A percentile compares a stretch with the other conserved stretches of the same genome.
Conservation (phyloP, 257 asterid species). For the Lycium barbarum region DNA sequence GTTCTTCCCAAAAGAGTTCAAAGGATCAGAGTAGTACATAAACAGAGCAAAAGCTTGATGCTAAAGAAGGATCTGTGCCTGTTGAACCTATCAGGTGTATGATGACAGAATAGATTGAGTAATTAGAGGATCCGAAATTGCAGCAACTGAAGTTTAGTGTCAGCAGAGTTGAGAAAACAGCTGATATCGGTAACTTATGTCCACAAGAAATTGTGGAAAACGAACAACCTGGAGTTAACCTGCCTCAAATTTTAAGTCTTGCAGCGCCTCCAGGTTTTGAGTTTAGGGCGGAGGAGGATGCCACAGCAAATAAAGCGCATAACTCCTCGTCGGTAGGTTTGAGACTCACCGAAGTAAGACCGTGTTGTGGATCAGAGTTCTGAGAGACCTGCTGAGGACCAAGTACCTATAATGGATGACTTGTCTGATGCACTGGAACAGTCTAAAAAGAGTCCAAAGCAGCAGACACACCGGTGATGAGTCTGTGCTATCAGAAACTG, state of each 20-base stretch:
- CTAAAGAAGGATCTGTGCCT: slow-evolving; percentile 1
- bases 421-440: background rate
- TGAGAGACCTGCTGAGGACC: background rate
- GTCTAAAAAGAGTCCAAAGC: background rate
- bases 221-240: slow-evolving; percentile 27
- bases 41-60: slow-evolving; percentile 24
- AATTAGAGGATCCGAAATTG: background rate
- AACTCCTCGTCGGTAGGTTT: background rate
- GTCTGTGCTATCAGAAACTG: background rate
- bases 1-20: slow-evolving; percentile 5
- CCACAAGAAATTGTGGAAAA: slow-evolving; percentile 28
- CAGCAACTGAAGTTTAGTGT: slow-evolving; percentile 15
- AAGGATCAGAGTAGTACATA: background rate
- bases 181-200: slow-evolving; percentile 7
- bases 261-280: slow-evolving; percentile 54
- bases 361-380: background rate
- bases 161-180: slow-evolving; percentile 8
- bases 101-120: background rate
- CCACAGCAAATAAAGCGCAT: slow-evolving; percentile 20
- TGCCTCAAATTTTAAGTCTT: slow-evolving; percentile 31
- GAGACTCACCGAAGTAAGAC: background rate
- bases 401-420: background rate
- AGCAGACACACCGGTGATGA: background rate
- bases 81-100: background rate
- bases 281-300: slow-evolving; percentile 33